Evolutionary conservation across 768 basidiomycete genomes (phyloP), one percentile per base, ranked within the genome.

Genomic region (Auriscalpium microsporum): DNA sequence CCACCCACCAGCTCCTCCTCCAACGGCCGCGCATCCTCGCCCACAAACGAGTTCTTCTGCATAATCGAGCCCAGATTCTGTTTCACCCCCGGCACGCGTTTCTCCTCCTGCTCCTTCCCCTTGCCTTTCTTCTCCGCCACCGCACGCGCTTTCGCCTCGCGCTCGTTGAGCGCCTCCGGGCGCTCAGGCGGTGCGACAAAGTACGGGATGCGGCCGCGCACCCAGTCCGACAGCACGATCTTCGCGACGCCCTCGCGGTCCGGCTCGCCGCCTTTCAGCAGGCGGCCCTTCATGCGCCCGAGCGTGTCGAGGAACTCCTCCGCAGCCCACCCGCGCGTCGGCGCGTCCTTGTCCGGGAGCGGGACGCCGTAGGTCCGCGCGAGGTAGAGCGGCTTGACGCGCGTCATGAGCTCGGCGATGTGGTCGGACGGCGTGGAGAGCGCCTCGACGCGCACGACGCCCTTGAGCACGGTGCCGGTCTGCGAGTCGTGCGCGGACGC

Each of bases 191-290:
- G 96, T 11, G 87, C 68, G 38, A 93, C 94, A 65, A 97, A 99
- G 77, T 85, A 99, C 17, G 96, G 96, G 65, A 99, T 95, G 63
- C 92, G 87, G 8, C 95, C 96, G 47, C 96, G 77, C 56, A 97
- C 93, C 95, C 95, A 97, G 69, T 97, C 96, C 68, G 86, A 90
- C 65, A 99, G 71, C 48, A 98, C 75, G 68, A 99, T 94, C 74
- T 94, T 98, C 34, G 95, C 88, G 33, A 94, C 93, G 4, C 88
- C 81, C 65, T 97, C 90, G 46, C 86, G 67, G 70, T 96, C 94
- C 2, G 95, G 91, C 69, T 98, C 95, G 57, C 96, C 96, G 49
- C 93, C 91, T 65, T 92, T 94, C 58, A 95, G 76, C 55, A 98
- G 74, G 52, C 94, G 85, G 1, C 95, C 95, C 66, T 88, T 91